Base-by-base conservation (phyloP, 306 rosid genomes). In the Purshia tridentata region DNA sequence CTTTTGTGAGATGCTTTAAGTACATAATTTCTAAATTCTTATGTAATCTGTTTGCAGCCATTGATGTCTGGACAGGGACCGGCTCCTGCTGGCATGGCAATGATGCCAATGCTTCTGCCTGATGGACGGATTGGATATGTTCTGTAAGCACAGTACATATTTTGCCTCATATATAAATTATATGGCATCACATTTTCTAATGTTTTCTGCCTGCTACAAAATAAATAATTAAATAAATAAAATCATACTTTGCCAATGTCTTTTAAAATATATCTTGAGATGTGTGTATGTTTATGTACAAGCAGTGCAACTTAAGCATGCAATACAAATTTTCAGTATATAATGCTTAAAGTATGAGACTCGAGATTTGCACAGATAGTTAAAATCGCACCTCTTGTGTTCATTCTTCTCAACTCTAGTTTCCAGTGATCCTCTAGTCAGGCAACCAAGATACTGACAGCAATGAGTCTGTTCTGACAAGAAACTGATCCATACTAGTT, bases 71-170 rank as follows among this genome's bases (percentile, higher is more conserved):
- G 98, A 77, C 81, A 87, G 67, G 96, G 96, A 79, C 88, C 87
- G 42, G 67, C 84, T 69, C 97, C 94, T 37, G 37, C 89, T 42
- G 97, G 96, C 65, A 88, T 94, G 96, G 86, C 96, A 79, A 94
- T 91, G 98, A 89, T 94, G 96, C 97, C 98, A 49, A 94, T 94
- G 96, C 90, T 94, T 83, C 84, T 91, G 45, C 95, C 96, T 60
- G 97, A 94, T 72, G 98, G 98, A 45, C 88, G 92, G 72, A 85
- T 94, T 29, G 98, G 95, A 81, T 91, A 94, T 84, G 96, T 94
- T 86, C 69, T 94, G 98, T 94, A 86, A 94, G 96, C 78, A 76
- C 79, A 64, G 42, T 40, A 15, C 60, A 1, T 56, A 60, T 37
- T 14, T 75, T 66, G 9, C 69, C 58, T 35, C 11, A 59, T 44